These are phyloP conservation scores for Sicyos edulis DNA, from an alignment of 306 rosid species.

Conservation along the genomic window DNA sequence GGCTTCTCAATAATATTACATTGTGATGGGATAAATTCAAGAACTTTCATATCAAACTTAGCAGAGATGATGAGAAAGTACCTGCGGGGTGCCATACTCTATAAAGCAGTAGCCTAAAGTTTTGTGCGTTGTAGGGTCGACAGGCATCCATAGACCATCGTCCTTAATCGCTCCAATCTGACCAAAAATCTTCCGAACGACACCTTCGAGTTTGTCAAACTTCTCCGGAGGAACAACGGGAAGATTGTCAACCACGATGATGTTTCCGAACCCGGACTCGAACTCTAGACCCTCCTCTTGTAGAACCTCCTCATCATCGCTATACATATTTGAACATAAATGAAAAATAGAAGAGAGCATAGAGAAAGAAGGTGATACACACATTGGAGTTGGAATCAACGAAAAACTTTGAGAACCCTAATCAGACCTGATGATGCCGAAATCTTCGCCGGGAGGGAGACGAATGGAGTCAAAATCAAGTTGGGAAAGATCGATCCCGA, in stretches of 20 bases:
- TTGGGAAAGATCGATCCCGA: slow-evolving; percentile 54
- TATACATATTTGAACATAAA: slow-evolving; percentile 15
- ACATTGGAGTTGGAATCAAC: neutral
- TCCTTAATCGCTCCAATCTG: slow-evolving; percentile 71
- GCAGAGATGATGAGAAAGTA: slow-evolving; percentile 10
- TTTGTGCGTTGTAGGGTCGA: slow-evolving; percentile 47
- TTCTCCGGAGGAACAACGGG: slow-evolving; percentile 69
- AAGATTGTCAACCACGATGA: slow-evolving; percentile 63
- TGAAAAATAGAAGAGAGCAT: neutral
- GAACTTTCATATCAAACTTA: neutral
- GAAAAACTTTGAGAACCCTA: neutral
- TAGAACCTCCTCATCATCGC: slow-evolving; percentile 58
- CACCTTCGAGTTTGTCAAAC: slow-evolving; percentile 64
- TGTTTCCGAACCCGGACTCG: slow-evolving; percentile 61
- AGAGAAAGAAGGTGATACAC: neutral
- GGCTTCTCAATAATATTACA: neutral
- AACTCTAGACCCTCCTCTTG: slow-evolving; percentile 47
- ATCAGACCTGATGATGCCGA: slow-evolving; percentile 52
- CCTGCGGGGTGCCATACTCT: slow-evolving; percentile 77
- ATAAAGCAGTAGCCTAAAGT: slow-evolving; percentile 67
- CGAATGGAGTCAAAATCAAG: slow-evolving; percentile 56
- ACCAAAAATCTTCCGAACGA: slow-evolving; percentile 55
- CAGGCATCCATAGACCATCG: slow-evolving; percentile 78
- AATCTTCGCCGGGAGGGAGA: slow-evolving; percentile 49
- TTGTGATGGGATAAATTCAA: neutral